Evolutionary conservation across 2,329 filamentous ascomycete genomes (phyloP).

Genomic region (Pseudopyrenochaeta lycopersici): DNA sequence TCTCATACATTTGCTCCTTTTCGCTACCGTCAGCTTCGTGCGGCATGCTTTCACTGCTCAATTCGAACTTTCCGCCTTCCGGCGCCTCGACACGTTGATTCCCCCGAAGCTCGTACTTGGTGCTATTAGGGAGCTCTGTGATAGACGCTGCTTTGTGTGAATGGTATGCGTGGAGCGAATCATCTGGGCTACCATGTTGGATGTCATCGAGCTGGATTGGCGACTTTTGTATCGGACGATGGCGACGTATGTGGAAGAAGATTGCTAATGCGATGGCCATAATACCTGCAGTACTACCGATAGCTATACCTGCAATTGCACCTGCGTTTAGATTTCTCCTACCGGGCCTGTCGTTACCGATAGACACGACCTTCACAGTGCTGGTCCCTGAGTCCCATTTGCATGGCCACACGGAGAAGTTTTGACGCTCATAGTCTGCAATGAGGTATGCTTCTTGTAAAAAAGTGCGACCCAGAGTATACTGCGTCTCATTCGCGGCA

Average conservation of each 20-base stretch:
- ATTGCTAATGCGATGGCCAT: neutral
- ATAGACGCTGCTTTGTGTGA: neutral
- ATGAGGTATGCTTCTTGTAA: slow-evolving; percentile 69
- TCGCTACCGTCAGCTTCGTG: slow-evolving; percentile 8
- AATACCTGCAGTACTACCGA: slow-evolving; percentile 9
- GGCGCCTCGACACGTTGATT: slow-evolving; percentile 17
- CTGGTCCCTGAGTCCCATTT: slow-evolving; percentile 41
- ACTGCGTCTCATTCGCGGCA: slow-evolving; percentile 60
- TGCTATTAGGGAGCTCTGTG: slow-evolving; percentile 8
- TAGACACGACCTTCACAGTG: slow-evolving; percentile 16
- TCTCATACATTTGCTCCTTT: slow-evolving; percentile 8
- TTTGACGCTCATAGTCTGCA: slow-evolving; percentile 53
- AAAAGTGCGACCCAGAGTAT: slow-evolving; percentile 71
- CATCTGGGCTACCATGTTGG: neutral
- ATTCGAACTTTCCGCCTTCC: slow-evolving; percentile 12
- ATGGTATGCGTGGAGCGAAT: neutral
- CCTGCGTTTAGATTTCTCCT: slow-evolving; percentile 8
- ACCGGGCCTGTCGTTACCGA: neutral
- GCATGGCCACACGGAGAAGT: slow-evolving; percentile 51
- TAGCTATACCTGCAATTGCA: slow-evolving; percentile 13
- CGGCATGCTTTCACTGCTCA: slow-evolving; percentile 6
- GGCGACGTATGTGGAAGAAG: slow-evolving; percentile 3
- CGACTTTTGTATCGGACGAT: neutral
- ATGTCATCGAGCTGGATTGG: neutral
- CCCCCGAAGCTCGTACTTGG: slow-evolving; percentile 11